phyloP scores from a whole-genome alignment of 2,329 filamentous ascomycete species.

The Lachnellula hyalina region DNA sequence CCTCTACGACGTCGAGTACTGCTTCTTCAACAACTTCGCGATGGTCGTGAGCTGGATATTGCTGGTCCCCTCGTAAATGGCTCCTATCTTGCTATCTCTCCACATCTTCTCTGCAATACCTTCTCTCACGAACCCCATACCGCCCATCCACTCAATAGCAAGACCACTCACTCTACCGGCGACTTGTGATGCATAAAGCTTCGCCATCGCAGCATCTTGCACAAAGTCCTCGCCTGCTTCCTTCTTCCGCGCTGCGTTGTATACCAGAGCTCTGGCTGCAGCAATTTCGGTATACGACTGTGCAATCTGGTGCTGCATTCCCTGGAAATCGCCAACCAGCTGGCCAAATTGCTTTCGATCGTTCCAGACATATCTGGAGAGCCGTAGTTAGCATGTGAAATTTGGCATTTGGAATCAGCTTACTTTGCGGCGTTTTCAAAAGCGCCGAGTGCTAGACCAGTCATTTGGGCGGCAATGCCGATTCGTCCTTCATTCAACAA shows the following conservation, averaged over 20 bases:
- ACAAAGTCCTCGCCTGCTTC: conserved; percentile 96
- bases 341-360: conserved; percentile 95
- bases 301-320: conserved; percentile 98
- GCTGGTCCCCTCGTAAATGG: conserved; percentile 91
- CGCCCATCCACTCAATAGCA: conserved; percentile 98
- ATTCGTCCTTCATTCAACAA: conserved; percentile 95
- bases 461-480: conserved; percentile 98
- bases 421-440: conserved; percentile 88
- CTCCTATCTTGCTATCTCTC: conserved; percentile 96
- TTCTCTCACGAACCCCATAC: conserved; percentile 97
- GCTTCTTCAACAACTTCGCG: conserved; percentile 63
- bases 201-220: conserved; percentile 94
- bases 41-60: conserved; percentile 70
- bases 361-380: conserved; percentile 81
- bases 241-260: conserved; percentile 96
- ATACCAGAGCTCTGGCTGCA: conserved; percentile 86
- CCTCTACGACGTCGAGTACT: conserved; percentile 52
- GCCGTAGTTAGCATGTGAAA: conserved; percentile 13
- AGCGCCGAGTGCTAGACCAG: conserved; percentile 85
- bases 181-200: conserved; percentile 90
- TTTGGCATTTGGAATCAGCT: conserved; percentile 26
- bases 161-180: conserved; percentile 78
- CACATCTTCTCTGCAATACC: conserved; percentile 97
- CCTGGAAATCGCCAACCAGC: conserved; percentile 93
- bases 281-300: conserved; percentile 92